Percentiles rank a stretch among this genome's conserved stretches.
phyloP scores from a whole-genome alignment of 2,329 filamentous ascomycete species.

The Fusarium anguioides region DNA sequence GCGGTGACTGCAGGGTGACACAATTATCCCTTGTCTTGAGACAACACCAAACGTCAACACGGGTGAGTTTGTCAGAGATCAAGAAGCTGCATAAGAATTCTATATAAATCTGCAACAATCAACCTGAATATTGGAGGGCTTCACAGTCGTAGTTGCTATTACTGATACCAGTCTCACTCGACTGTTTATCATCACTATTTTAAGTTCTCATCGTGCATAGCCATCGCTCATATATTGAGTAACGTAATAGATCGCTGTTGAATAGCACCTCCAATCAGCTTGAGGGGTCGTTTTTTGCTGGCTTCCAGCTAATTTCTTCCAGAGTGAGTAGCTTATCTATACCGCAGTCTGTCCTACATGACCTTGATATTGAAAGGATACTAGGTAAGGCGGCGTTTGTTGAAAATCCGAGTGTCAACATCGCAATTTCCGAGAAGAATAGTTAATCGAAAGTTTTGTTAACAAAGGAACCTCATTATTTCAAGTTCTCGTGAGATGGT shows the following conservation, averaged over 20 bases:
- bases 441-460: background rate
- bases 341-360: background rate
- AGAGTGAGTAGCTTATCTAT: too few species aligned
- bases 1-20: constrained; percentile 25
- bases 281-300: too few species aligned
- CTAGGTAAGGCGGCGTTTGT: background rate
- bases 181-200: too few species aligned
- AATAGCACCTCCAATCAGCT: too few species aligned
- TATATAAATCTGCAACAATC: background rate
- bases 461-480: background rate
- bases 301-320: too few species aligned
- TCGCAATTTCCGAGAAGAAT: too few species aligned
- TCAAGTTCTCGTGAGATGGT: constrained; percentile 15
- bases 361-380: background rate
- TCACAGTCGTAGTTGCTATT: background rate
- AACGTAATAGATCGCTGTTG: too few species aligned
- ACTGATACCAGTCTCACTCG: too few species aligned
- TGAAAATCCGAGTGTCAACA: background rate
- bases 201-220: too few species aligned
- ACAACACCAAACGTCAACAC: background rate
- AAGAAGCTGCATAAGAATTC: background rate
- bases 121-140: background rate
- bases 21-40: background rate
- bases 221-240: too few species aligned
- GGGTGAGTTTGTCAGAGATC: too few species aligned